Conservation (phyloP, 495 filamentous ascomycete genomes). For the Talaromyces ruber region DNA sequence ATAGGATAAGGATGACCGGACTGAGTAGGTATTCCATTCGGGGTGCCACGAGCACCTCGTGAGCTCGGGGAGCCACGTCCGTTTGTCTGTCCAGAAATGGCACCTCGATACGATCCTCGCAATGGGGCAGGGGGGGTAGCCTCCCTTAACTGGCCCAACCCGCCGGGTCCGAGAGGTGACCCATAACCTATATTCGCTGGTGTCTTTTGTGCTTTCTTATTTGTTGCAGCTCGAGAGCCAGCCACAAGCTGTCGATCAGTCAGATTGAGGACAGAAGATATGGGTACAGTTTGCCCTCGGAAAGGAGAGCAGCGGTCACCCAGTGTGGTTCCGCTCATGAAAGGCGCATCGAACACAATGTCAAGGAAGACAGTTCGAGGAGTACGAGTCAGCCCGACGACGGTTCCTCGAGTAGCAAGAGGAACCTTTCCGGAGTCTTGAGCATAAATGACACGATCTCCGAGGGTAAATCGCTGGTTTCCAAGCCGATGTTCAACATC, state of each 20-base stretch:
- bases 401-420: slow-evolving; percentile 83
- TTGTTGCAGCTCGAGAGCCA: slow-evolving; percentile 60
- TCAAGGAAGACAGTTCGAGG: slow-evolving; percentile 74
- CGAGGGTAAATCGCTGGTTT: slow-evolving; percentile 75
- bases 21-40: slow-evolving; percentile 27
- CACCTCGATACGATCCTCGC: slow-evolving; percentile 63
- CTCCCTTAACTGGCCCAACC: slow-evolving; percentile 60
- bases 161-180: slow-evolving; percentile 42
- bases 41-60: slow-evolving; percentile 29
- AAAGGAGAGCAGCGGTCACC: slow-evolving; percentile 89
- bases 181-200: slow-evolving; percentile 55
- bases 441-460: slow-evolving; percentile 88
- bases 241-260: slow-evolving; percentile 73
- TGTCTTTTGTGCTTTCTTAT: slow-evolving; percentile 41
- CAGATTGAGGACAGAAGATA: slow-evolving; percentile 78
- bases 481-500: slow-evolving; percentile 88
- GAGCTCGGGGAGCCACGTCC: slow-evolving; percentile 19
- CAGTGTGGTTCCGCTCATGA: slow-evolving; percentile 92
- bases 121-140: slow-evolving; percentile 62
- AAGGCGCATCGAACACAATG: slow-evolving; percentile 85
- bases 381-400: slow-evolving; percentile 84
- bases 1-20: slow-evolving; percentile 27
- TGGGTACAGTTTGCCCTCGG: slow-evolving; percentile 85
- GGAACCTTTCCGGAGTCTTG: slow-evolving; percentile 92
- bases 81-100: slow-evolving; percentile 39